Evolutionary conservation across 768 basidiomycete species (phyloP), one percentile per base, ranked within the genome.

Genomic region (Xerocomus spinulosus): DNA sequence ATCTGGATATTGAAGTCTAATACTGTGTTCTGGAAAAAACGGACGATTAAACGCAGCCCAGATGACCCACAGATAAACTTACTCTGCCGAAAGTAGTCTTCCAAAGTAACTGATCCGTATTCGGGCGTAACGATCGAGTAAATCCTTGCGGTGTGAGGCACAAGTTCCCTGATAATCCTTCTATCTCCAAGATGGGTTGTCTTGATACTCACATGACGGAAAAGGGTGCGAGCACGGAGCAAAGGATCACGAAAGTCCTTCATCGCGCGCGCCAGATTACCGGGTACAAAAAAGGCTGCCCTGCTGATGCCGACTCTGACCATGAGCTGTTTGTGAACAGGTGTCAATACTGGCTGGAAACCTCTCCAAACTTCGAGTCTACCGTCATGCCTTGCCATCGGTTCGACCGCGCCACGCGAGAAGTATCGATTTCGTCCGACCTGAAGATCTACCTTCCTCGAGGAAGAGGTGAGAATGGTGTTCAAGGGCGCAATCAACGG

Each of bases 1-100:
- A 3, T 68, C 54, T 2, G 72, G 70, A 49, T 69, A 56, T 5
- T 46, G 48, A 12, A 75, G 48, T 3, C 14, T 57, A 29, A 71
- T 67, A 3, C 61, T 51, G 55, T 74, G 70, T 53, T 71, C 74
- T 75, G 21, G 21, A 25, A 30, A 26, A 23, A 24, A 3, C 7
- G 4, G 18, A 25, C n/a, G 3, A 18, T 29, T 5, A 6, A 18
- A 36, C 12, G 4, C 7, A 10, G 26, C 12, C 4, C n/a, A 26
- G n/a, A 26, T n/a, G 4, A 9, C 20, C 9, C 8, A 13, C 8
- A n/a, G 6, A 7, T 29, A 36, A 3, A 5, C 33, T 42, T 29
- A 48, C 49, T 34, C 10, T 5, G 43, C 18, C 28, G 20, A 17
- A 44, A 40, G 32, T 36, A 48, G 7, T 48, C 33, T 23, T 26